Evolutionary conservation across 2,329 filamentous ascomycete species (phyloP), one percentile per base, ranked within the genome.

Genomic region (Trichoderma asperellum): DNA sequence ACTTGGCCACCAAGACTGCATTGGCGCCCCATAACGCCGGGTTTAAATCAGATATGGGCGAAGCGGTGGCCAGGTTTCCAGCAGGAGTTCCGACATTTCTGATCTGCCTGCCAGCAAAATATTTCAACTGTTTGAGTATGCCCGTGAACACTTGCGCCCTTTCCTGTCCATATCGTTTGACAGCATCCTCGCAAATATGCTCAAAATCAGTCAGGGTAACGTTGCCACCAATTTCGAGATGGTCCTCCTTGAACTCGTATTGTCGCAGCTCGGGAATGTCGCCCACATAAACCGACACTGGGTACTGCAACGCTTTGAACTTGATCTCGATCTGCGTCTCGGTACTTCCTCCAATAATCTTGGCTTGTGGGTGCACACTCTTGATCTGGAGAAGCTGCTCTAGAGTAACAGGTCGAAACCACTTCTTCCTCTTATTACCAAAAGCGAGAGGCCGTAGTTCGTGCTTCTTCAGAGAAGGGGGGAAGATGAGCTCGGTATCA

Each of bases 261-360:
- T 94, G 91, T 14, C 93, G 87, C 69, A 99, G 82, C 80, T 98
- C 96, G 0, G 92, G 84, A 70, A 99, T 97, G 75, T 99, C 96
- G 12, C 95, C 94, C 11, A 98, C 92, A 73, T 91, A 98, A 0
- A 99, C 92, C 0, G 94, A 97, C 1, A 92, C 89, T 4, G 91
- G 91, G 77, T 98, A 98, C 74, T 94, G 88, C 84, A 97, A 88
- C 0, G 91, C 93, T 82, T 98, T 98, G 87, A 99, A 98, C 81
- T 97, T 97, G 82, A 96, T 92, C 81, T 99, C 96, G 71, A 99
- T 98, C 80, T 98, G 96, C 0, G 95, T 98, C 80, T 99, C 96
- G 2, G 94, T 97, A 78, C 94, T 97, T 71, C 96, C 96, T 61
- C 94, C 95, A 71, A 99, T 97, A 71, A 99, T 89, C 80, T 98